Evolutionary conservation across 2,329 filamentous ascomycete species (phyloP), one percentile per base, ranked within the genome.

Genomic region (Seiridium unicorne): DNA sequence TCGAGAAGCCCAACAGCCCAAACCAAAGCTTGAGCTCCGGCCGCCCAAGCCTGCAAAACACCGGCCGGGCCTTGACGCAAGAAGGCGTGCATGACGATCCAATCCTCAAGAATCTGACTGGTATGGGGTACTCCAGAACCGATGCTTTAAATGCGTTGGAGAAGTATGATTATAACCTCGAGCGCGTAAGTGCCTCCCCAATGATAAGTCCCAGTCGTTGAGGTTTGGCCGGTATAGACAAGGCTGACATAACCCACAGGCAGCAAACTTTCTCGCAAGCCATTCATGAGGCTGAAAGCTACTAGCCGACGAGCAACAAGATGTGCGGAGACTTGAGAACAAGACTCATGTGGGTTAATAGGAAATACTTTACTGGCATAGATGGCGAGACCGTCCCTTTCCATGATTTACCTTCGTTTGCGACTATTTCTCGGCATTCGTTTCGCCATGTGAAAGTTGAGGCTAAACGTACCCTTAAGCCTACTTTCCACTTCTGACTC

Each of bases 141-240:
- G 87, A 91, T 55, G 90, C 92, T 13, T 78, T 97, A 42, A 81
- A 82, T 55, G 94, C 95, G 32, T 78, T 98, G 72, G 94, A 98
- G 80, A 93, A 94, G 74, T 97, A 91, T 73, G 93, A 98, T 77
- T 97, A 98, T 77, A 95, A 97, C 74, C 84, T 97, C 72, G 93
- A 97, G 76, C 92, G 91, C 86, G 94, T 97, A 78, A 78, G 87
- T 80, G 26, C 58, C 65, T n/a, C 34, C n/a, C 10, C 34, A 9
- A 3, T 36, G 31, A 13, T 2, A 40, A n/a, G 13, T 8, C 5
- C 11, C 31, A 1, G 11, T 10, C n/a, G 9, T 10, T 35, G 4
- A 51, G 44, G 6, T 9, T 26, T 18, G 31, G n/a, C 7, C n/a
- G 11, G 31, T 2, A 5, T 32, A 31, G 26, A 13, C 7, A 32